Conservation (phyloP, 2,329 filamentous ascomycete genomes). For the Elsinoe fawcettii region DNA sequence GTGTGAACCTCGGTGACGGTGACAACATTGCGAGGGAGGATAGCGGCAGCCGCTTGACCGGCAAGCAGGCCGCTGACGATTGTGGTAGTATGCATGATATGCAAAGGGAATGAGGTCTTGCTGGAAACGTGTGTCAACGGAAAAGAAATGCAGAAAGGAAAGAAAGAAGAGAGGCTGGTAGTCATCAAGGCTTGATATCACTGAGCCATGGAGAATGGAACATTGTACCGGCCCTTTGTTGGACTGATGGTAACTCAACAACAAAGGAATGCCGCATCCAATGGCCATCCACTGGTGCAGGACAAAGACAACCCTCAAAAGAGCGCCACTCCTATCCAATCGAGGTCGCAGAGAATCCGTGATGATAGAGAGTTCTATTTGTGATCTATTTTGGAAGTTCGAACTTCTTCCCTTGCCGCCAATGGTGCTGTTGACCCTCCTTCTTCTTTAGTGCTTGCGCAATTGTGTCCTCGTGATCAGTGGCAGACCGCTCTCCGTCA, state of each 20-base stretch:
- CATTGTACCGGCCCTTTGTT: background rate
- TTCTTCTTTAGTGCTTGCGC: background rate
- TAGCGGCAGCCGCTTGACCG: conserved; percentile 15
- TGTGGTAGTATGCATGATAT: conserved; percentile 9
- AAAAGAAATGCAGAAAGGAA: background rate
- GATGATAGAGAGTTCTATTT: background rate
- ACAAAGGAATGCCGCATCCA: background rate
- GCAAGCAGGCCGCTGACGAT: conserved; percentile 15
- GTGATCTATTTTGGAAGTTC: background rate
- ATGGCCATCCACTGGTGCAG: background rate
- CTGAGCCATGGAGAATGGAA: background rate
- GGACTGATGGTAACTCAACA: background rate
- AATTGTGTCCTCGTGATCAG: conserved; percentile 20
- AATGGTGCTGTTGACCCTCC: conserved; percentile 14
- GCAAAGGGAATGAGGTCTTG: background rate
- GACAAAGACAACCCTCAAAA: background rate
- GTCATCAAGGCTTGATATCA: background rate
- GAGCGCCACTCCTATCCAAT: no score
- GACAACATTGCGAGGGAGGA: conserved; percentile 8
- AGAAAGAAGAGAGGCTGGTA: background rate
- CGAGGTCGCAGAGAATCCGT: background rate
- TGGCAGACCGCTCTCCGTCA: conserved; percentile 66
- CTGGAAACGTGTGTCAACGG: background rate
- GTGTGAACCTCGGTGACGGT: conserved; percentile 14
- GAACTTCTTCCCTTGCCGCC: background rate